Base-by-base conservation (phyloP, 768 basidiomycete species). In the Baorangia bicolor region DNA sequence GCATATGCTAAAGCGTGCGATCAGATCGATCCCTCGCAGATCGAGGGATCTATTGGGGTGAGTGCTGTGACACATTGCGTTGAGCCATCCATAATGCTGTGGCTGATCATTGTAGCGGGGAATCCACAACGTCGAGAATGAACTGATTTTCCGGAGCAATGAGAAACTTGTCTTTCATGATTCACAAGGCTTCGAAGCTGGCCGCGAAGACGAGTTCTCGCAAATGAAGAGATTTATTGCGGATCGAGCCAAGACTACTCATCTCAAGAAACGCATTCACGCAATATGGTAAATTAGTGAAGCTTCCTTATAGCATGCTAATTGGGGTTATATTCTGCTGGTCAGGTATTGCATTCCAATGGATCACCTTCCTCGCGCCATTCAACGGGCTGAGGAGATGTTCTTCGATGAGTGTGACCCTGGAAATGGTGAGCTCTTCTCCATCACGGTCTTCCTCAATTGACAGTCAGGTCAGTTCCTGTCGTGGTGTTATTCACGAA, bases 401-500 rank as follows among this genome's bases (percentile, higher is more conserved):
- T 56, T 56, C 8, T 56, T 56, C 20, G n/a, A 18, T 3, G 49
- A 51, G 9, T 46, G 41, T 18, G 35, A 56, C 20, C 18, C 55
- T 12, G 43, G 23, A 4, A 46, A 52, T 40, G n/a, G 50, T 51
- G 10, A 46, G 10, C 2, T 9, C 16, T 28, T 10, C 2, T n/a
- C n/a, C 1, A 2, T 1, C 1, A 3, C 3, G 18, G 16, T 27
- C 7, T 16, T 20, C n/a, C 27, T 3, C 16, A 27, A 4, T 31
- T 57, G n/a, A 25, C 18, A 1, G 25, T n/a, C 2, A 18, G 1
- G 2, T 9, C 20, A 57, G 56, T 53, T 20, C 56, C 58, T 13
- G 49, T 56, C 9, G 20, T 59, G 0, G 50, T 59, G 9, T 5
- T 57, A 20, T 57, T 59, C 46, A 59, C 55, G 1, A 59, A 59